Evolutionary conservation across 352 stramenopile species (phyloP).

Genomic region (Lagenidium giganteum): DNA sequence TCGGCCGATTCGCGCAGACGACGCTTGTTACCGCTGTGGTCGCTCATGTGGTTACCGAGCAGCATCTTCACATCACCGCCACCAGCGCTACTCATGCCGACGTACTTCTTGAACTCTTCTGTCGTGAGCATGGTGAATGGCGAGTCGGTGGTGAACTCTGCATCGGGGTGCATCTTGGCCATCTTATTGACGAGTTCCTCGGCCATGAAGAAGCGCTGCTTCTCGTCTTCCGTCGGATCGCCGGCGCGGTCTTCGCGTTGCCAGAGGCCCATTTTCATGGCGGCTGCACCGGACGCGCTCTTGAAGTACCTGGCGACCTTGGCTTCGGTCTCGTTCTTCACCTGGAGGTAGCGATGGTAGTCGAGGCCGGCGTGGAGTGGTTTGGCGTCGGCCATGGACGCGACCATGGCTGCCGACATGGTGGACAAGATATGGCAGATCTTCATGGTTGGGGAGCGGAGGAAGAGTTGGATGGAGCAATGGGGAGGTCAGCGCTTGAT

Average conservation of each 20-base stretch:
- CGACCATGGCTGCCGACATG: too few relatives aligned
- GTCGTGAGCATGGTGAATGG: constrained; percentile 51
- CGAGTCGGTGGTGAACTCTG: constrained; percentile 32
- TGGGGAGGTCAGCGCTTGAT: too few relatives aligned
- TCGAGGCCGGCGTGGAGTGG: constrained; percentile 45
- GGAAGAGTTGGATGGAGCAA: too few relatives aligned
- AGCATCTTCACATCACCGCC: too few relatives aligned
- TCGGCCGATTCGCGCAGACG: too few relatives aligned
- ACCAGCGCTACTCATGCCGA: constrained; percentile 34
- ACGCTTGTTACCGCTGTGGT: constrained; percentile 27
- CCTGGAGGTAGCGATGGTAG: constrained; percentile 37
- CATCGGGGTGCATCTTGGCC: constrained; percentile 25
- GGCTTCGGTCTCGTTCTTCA: constrained; percentile 28
- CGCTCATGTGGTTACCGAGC: constrained; percentile 36
- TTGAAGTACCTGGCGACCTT: too few relatives aligned
- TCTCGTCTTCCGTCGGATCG: constrained; percentile 27
- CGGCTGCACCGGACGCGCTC: constrained; percentile 34
- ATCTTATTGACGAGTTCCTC: constrained; percentile 34
- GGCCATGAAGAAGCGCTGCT: constrained; percentile 43
- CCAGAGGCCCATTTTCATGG: constrained; percentile 24
- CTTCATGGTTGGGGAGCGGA: too few relatives aligned
- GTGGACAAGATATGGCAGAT: too few relatives aligned
- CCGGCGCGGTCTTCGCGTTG: constrained; percentile 28
- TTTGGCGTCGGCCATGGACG: constrained; percentile 19
- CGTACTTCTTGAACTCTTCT: constrained; percentile 38